These are phyloP conservation scores for Somion occarium DNA, from an alignment of 1,284 basidiomycete species.

Conservation along the genomic window DNA sequence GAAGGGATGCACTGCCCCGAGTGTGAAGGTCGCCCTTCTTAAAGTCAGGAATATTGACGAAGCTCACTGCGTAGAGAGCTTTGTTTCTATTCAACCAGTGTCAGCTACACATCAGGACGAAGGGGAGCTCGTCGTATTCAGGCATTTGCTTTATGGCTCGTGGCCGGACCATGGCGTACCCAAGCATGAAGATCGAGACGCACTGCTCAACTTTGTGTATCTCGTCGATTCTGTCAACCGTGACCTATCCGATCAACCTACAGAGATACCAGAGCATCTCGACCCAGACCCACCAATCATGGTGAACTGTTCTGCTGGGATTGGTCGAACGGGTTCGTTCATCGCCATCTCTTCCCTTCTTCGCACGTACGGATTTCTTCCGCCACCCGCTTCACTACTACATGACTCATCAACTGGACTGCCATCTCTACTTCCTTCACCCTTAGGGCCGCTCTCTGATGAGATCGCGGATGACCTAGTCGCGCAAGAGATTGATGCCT, in stretches of 20 bases:
- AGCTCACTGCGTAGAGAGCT: constrained; percentile 61
- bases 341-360: constrained; percentile 74
- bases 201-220: constrained; percentile 55
- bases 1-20: constrained; percentile 30
- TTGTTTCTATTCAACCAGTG: constrained; percentile 32
- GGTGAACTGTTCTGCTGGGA: constrained; percentile 84
- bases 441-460: constrained; percentile 51
- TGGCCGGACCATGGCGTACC: constrained; percentile 88
- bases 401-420: constrained; percentile 16
- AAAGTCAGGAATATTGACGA: constrained; percentile 39
- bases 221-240: constrained; percentile 61
- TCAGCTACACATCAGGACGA: constrained; percentile 10
- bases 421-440: constrained; percentile 37
- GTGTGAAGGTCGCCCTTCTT: constrained; percentile 53
- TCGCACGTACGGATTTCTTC: constrained; percentile 50
- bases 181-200: constrained; percentile 45
- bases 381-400: constrained; percentile 24
- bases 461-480: constrained; percentile 56
- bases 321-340: constrained; percentile 89
- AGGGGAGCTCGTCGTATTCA: constrained; percentile 45
- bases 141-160: constrained; percentile 66
- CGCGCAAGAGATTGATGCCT: constrained; percentile 65
- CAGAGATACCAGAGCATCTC: constrained; percentile 17
- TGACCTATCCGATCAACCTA: constrained; percentile 32
- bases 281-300: constrained; percentile 70